phyloP scores from a whole-genome alignment of 23 red algal genomes.

The Gracilariopsis chorda region DNA sequence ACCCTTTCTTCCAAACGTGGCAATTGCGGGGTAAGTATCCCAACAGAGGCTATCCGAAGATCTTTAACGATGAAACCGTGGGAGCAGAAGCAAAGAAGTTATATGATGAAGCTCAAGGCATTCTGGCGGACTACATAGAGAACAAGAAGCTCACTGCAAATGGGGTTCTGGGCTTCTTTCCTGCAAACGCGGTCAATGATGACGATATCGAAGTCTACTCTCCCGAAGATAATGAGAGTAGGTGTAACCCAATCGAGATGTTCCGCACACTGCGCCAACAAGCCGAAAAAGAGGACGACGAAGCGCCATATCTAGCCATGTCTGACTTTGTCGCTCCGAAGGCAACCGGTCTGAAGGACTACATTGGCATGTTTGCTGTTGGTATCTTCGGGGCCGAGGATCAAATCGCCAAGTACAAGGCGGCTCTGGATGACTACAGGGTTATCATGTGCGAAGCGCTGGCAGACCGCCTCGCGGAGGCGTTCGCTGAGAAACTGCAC shows the following conservation, averaged over 20 bases:
- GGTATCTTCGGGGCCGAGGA: slow-evolving; percentile 77
- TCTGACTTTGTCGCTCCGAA: slow-evolving; percentile 74
- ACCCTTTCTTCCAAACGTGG: slow-evolving; percentile 93
- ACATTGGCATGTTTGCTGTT: slow-evolving; percentile 89
- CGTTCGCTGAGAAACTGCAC: slow-evolving; percentile 78
- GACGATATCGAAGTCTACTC: slow-evolving; percentile 81
- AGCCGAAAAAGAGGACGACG: slow-evolving; percentile 80
- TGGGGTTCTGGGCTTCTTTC: slow-evolving; percentile 67
- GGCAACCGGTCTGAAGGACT: slow-evolving; percentile 72
- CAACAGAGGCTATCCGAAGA: slow-evolving; percentile 86
- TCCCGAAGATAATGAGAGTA: slow-evolving; percentile 42
- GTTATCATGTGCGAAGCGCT: slow-evolving; percentile 86
- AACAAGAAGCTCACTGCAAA: slow-evolving; percentile 52
- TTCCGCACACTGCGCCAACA: slow-evolving; percentile 76
- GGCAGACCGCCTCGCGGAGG: slow-evolving; percentile 80
- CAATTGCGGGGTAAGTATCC: slow-evolving; percentile 88
- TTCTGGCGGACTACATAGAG: slow-evolving; percentile 48
- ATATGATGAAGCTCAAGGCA: slow-evolving; percentile 62
- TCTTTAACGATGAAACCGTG: slow-evolving; percentile 80
- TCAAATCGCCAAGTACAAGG: slow-evolving; percentile 64
- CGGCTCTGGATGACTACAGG: slow-evolving; percentile 66
- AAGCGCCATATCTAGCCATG: slow-evolving; percentile 69
- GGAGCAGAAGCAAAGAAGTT: slow-evolving; percentile 79
- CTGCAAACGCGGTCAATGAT: slow-evolving; percentile 68
- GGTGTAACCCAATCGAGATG: slow-evolving; percentile 26